phyloP scores from a whole-genome alignment of 495 filamentous ascomycete genomes.

The Neurospora sp. region DNA sequence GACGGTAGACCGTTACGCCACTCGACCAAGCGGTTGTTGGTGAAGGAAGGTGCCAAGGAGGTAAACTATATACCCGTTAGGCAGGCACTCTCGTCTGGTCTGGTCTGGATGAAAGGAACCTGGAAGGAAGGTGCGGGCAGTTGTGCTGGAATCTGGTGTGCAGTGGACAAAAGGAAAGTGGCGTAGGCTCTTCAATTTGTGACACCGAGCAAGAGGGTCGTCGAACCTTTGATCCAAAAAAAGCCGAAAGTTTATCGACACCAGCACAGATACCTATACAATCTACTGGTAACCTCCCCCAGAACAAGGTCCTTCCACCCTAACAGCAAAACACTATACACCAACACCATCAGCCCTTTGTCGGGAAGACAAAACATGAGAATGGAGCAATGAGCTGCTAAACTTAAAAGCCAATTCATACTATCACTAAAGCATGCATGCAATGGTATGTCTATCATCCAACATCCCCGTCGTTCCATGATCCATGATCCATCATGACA shows the following conservation, averaged over 20 bases:
- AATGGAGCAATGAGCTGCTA: background rate
- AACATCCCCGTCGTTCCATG: background rate
- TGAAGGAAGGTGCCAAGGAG: background rate
- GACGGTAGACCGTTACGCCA: background rate
- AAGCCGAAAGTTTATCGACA: background rate
- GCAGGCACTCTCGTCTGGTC: background rate
- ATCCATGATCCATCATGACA: background rate
- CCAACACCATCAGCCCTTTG: background rate
- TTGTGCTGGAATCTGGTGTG: background rate
- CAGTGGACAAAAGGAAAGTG: background rate
- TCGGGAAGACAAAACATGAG: background rate
- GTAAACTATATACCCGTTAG: background rate
- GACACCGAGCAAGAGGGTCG: background rate
- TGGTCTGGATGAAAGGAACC: background rate
- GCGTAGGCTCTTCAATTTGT: background rate
- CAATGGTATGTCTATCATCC: background rate
- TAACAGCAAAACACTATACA: background rate
- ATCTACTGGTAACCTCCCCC: background rate
- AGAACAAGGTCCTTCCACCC: background rate
- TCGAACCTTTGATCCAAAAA: background rate
- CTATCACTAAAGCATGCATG: background rate
- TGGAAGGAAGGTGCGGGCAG: background rate
- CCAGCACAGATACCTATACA: background rate
- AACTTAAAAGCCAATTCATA: background rate
- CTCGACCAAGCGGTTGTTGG: background rate